Base-by-base conservation (phyloP, 2,329 filamentous ascomycete species). In the Clonostachys solani region DNA sequence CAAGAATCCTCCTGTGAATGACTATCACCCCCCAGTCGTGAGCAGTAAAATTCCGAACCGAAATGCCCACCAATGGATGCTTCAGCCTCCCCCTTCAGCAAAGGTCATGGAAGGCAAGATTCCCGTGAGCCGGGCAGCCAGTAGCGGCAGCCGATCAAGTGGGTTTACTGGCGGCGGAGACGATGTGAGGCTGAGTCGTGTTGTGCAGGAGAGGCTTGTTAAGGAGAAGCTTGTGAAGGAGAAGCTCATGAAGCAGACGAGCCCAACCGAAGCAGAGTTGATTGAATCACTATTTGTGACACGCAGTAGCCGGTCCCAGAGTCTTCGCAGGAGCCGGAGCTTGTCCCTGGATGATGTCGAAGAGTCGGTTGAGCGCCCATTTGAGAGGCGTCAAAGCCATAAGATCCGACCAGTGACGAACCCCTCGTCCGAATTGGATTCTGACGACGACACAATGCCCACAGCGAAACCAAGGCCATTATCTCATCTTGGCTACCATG, bases 41-140 rank as follows among this genome's bases (percentile, higher is more conserved):
- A 89, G 81, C 64, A 89, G 83, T 66, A 86, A 81, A 48, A 87
- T 84, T 13, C 77, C 75, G 36, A 83, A 80, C 61, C 82, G 73
- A 59, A 82, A 83, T 47, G 89, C 88, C 50, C 86, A 87, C 47
- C 79, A 78, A 59, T 96, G 92, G 92, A 96, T 96, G 91, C 73
- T 95, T 45, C 89, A 95, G 60, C 92, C 92, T 3, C 90, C 91
- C 2, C 92, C 92, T n/a, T 81, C 86, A 34, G 90, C 92, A 48
- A 91, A 86, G 63, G 77, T 96, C 50, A 96, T 96, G 92, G 87
- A 87, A 53, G 92, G 91, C 54, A 94, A 92, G 63, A 81, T 88
- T 35, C 81, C 82, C 33, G 83, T 86, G 17, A 81, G 77, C 56
- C 72, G 84, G 46, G 85, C 80, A 53, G 72, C 73, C 35, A 87